phyloP scores from a whole-genome alignment of 2,329 filamentous ascomycete genomes.

The Phyllosticta citriasiana region DNA sequence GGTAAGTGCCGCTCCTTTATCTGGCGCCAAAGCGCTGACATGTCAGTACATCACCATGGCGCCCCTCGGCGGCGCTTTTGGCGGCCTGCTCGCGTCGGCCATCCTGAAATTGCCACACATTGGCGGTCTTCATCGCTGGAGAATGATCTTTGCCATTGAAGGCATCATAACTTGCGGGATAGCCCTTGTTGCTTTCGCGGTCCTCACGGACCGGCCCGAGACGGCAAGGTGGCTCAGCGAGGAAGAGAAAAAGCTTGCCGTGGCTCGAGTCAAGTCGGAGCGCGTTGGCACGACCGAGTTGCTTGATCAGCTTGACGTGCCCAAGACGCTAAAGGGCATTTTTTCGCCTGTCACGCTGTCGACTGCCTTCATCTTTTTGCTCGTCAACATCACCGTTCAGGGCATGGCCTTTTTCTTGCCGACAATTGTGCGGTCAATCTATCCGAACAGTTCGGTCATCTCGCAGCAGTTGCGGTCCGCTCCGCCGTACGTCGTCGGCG shows the following conservation, averaged over 20 bases:
- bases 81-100: slow-evolving; percentile 51
- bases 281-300: slow-evolving; percentile 52
- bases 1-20: not conserved
- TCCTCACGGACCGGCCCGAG: slow-evolving; percentile 58
- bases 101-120: slow-evolving; percentile 54
- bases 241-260: slow-evolving; percentile 57
- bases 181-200: slow-evolving; percentile 51
- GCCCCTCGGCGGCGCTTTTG: slow-evolving; percentile 60
- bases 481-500: slow-evolving; percentile 59
- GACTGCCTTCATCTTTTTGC: slow-evolving; percentile 50
- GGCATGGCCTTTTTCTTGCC: slow-evolving; percentile 61
- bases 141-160: slow-evolving; percentile 65
- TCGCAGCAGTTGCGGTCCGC: slow-evolving; percentile 61
- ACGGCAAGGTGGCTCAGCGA: slow-evolving; percentile 56
- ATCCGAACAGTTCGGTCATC: slow-evolving; percentile 47
- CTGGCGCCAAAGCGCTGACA: not conserved
- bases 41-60: slow-evolving; percentile 57
- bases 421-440: slow-evolving; percentile 61
- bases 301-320: slow-evolving; percentile 51
- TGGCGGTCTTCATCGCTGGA: slow-evolving; percentile 48
- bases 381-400: slow-evolving; percentile 62
- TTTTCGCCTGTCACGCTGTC: slow-evolving; percentile 52
- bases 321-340: slow-evolving; percentile 53
- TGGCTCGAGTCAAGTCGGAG: slow-evolving; percentile 59
- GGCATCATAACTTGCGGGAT: slow-evolving; percentile 53